Evolutionary conservation across 805 yeast species (phyloP).

Genomic region (Barnettozyma wickerhamii): DNA sequence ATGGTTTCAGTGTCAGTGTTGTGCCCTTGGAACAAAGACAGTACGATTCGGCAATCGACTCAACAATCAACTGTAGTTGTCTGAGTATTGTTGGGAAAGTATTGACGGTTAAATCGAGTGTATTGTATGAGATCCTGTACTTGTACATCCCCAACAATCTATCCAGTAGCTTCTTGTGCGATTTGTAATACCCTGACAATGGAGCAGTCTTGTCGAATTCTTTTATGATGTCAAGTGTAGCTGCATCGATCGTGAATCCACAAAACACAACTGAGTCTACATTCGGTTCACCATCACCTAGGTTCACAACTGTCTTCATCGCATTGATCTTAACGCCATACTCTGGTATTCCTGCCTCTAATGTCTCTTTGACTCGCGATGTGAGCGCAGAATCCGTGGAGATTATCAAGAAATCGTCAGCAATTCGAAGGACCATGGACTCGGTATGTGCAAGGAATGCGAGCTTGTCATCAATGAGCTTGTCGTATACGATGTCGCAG

Average conservation of each 20-base stretch:
- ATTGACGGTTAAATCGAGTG: slow-evolving; percentile 24
- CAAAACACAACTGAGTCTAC: slow-evolving; percentile 32
- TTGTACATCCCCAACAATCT: slow-evolving; percentile 23
- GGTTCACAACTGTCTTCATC: slow-evolving; percentile 34
- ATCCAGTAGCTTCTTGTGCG: slow-evolving; percentile 11
- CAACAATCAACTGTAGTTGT: slow-evolving; percentile 16
- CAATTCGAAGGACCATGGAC: slow-evolving; percentile 54
- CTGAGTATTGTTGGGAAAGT: slow-evolving; percentile 14
- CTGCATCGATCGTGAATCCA: slow-evolving; percentile 35
- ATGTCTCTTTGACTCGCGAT: slow-evolving; percentile 23
- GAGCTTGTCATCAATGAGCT: slow-evolving; percentile 39
- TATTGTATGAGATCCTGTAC: slow-evolving; percentile 30
- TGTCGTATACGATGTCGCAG: slow-evolving; percentile 70
- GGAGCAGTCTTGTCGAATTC: slow-evolving; percentile 17
- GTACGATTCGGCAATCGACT: slow-evolving; percentile 22
- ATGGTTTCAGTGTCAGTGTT: slow-evolving; percentile 1
- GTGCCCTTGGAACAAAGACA: slow-evolving; percentile 4
- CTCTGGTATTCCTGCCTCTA: slow-evolving; percentile 35
- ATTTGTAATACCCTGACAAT: slow-evolving; percentile 11
- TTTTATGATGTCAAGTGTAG: slow-evolving; percentile 34
- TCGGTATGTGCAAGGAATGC: slow-evolving; percentile 20
- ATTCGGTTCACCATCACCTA: slow-evolving; percentile 3
- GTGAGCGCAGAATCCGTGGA: slow-evolving; percentile 39
- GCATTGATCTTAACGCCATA: slow-evolving; percentile 28
- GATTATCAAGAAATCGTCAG: slow-evolving; percentile 82